Evolutionary conservation across 2,329 filamentous ascomycete genomes (phyloP).

Genomic region (Coleophoma eucalyptorum): DNA sequence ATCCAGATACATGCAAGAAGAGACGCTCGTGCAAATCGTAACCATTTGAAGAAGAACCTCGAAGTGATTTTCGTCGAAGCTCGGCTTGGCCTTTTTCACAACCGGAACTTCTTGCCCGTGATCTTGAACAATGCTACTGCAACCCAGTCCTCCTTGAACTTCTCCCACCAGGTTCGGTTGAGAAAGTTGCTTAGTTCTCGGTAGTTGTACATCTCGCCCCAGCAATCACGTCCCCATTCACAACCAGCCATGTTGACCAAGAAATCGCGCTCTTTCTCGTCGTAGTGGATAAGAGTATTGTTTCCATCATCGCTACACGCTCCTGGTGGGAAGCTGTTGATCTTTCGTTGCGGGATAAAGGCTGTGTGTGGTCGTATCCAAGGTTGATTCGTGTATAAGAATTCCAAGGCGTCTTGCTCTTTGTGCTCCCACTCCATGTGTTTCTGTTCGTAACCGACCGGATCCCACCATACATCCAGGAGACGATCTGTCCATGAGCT

Average conservation of each 20-base stretch:
- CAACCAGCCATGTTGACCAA: slow-evolving; percentile 98
- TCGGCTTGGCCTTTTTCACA: slow-evolving; percentile 12
- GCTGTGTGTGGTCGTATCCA: slow-evolving; percentile 88
- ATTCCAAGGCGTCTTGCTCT: slow-evolving; percentile 92
- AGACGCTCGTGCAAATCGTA: background rate
- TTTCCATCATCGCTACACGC: slow-evolving; percentile 79
- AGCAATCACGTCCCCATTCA: slow-evolving; percentile 94
- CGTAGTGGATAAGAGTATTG: slow-evolving; percentile 79
- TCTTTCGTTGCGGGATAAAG: slow-evolving; percentile 85
- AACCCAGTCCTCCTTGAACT: slow-evolving; percentile 63
- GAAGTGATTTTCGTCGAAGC: background rate
- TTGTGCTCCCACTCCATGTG: slow-evolving; percentile 99
- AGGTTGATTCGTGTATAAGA: slow-evolving; percentile 85
- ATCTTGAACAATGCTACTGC: slow-evolving; percentile 60
- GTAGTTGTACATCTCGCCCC: slow-evolving; percentile 96
- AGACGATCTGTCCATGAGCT: slow-evolving; percentile 87
- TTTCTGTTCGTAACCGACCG: slow-evolving; percentile 94
- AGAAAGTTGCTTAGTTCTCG: slow-evolving; percentile 86
- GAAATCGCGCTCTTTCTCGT: slow-evolving; percentile 82
- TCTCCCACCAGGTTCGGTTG: slow-evolving; percentile 80
- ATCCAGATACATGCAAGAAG: background rate
- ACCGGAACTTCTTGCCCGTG: slow-evolving; percentile 44
- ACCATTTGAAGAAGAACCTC: background rate
- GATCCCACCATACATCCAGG: slow-evolving; percentile 98
- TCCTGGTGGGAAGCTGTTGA: slow-evolving; percentile 91